Conservation (phyloP, 768 basidiomycete species). For the Serendipita vermifera region DNA sequence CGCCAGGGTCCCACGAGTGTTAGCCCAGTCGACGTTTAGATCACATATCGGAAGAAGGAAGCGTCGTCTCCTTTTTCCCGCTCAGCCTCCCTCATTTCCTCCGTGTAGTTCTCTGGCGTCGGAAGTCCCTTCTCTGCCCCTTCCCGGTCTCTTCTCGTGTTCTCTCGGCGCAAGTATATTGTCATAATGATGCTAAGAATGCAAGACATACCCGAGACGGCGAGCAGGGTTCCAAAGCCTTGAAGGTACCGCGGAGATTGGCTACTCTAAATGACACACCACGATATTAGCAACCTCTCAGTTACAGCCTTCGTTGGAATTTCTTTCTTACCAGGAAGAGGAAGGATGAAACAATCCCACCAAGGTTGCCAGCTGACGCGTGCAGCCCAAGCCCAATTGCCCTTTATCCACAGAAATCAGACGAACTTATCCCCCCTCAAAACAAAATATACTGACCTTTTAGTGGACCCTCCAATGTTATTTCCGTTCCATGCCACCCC, state of each 20-base stretch:
- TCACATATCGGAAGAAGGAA: slow-evolving; percentile 7
- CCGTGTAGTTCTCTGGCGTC: not conserved
- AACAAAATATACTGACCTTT: not conserved
- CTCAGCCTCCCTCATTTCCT: slow-evolving; percentile 8
- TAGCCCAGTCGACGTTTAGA: too few species aligned
- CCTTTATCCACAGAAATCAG: not conserved
- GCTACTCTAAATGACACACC: too few species aligned
- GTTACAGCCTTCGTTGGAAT: too few species aligned
- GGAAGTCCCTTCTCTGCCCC: not conserved
- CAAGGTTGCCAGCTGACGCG: not conserved
- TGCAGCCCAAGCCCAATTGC: not conserved
- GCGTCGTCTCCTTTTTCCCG: not conserved
- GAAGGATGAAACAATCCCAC: not conserved
- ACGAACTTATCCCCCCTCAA: too few species aligned
- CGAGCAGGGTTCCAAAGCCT: not conserved
- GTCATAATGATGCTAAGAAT: not conserved
- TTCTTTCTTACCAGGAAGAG: too few species aligned
- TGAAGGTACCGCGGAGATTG: not conserved
- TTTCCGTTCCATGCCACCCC: slow-evolving; percentile 6
- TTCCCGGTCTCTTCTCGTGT: not conserved
- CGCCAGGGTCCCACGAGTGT: too few species aligned
- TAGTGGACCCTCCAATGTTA: not conserved
- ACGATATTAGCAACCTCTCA: too few species aligned
- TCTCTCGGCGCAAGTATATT: not conserved
- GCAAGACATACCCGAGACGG: not conserved